phyloP scores from a whole-genome alignment of 345 rosid species.

The Populus euphratica region DNA sequence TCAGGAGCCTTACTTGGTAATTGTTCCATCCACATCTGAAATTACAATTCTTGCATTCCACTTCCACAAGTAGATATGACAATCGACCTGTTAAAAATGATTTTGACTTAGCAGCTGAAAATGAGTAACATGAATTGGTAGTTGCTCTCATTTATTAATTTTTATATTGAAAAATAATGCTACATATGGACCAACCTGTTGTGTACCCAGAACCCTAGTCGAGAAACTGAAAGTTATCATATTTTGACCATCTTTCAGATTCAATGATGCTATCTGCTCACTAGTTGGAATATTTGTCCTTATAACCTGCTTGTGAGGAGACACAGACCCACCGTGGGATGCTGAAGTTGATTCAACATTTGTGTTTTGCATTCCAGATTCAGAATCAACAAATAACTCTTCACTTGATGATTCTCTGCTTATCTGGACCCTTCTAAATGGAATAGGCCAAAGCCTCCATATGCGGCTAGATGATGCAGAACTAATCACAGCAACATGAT shows the following conservation, averaged over 20 bases:
- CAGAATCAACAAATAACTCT: slow-evolving; percentile 74
- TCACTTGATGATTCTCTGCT: slow-evolving; percentile 62
- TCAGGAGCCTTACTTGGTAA: slow-evolving; percentile 60
- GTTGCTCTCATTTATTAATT: too few relatives aligned
- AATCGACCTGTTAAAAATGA: slow-evolving; percentile 60
- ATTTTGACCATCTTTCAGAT: slow-evolving; percentile 90
- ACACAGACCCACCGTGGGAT: slow-evolving; percentile 35
- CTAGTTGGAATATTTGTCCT: slow-evolving; percentile 79
- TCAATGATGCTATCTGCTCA: slow-evolving; percentile 83
- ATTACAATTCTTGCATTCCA: slow-evolving; percentile 90
- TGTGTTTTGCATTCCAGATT: slow-evolving; percentile 47
- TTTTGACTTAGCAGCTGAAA: slow-evolving; percentile 7
- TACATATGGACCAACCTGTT: slow-evolving; percentile 53
- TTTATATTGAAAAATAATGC: neutral
- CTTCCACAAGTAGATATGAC: slow-evolving; percentile 90
- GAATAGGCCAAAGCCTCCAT: slow-evolving; percentile 87
- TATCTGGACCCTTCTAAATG: slow-evolving; percentile 79
- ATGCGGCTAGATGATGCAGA: slow-evolving; percentile 55
- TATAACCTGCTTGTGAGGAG: slow-evolving; percentile 63
- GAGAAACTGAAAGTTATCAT: slow-evolving; percentile 78
- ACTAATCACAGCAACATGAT: slow-evolving; percentile 37
- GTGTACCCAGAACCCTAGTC: slow-evolving; percentile 82
- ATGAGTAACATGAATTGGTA: neutral
- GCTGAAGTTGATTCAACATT: slow-evolving; percentile 29
- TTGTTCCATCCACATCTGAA: slow-evolving; percentile 95